Evolutionary conservation across 2,329 filamentous ascomycete genomes (phyloP), one percentile per base, ranked within the genome.

Genomic region (Plenodomus biglobosus): DNA sequence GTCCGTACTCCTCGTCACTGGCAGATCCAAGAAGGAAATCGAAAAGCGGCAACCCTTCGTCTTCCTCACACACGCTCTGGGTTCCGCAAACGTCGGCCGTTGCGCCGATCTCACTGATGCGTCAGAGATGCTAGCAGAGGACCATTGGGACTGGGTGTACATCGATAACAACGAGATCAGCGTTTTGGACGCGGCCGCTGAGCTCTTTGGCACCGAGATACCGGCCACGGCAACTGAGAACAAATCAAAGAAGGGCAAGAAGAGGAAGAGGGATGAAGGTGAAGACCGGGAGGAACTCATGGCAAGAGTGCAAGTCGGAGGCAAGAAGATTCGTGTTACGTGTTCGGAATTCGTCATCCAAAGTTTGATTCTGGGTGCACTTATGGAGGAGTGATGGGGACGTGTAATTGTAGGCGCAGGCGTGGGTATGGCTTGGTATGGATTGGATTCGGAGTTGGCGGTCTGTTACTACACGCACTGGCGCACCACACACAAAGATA

Each of bases 271-370:
- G 52, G 71, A 57, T 65, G 75, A 58, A 3, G 48, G 40, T 13
- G 63, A 56, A 6, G 55, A 58, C 17, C 35, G 44, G 3, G 65
- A 67, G 8, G 62, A 51, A 13, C 52, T 66, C 3, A 19, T 70
- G 32, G 40, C 62, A 42, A 52, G 61, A 56, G 69, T 71, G 17
- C 61, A 68, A 21, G 65, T 74, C 15, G 64, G 73, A 37, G 75
- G 78, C 11, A 77, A 79, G 59, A 80, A 73, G 51, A 77, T 91
- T 32, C 81, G 80, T 53, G 80, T 94, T 38, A 81, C 95, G 43
- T 87, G 85, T 46, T 87, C 95, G 68, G 92, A 97, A 72, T 84
- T 92, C 66, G 84, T 97, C 18, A 85, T 95, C 46, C 92, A 99
- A 77, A 96, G 91, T 70, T 76, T 97, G 50, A 96, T 99, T 55